These are phyloP conservation scores for Mucor indicus DNA, from an alignment of 371 early-diverging fungal genomes.

Conservation along the genomic window DNA sequence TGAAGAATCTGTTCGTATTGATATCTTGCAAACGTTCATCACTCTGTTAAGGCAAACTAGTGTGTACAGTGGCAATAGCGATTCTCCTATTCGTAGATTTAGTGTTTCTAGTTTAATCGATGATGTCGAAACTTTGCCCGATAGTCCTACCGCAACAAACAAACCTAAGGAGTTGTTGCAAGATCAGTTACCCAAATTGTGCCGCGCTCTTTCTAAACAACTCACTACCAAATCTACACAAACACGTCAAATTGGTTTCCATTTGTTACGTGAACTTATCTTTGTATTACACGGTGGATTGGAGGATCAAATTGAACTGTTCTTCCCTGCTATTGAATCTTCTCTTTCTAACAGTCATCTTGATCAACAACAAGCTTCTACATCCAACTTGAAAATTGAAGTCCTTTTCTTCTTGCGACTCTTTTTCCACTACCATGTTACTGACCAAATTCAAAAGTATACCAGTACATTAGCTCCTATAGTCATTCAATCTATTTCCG, in stretches of 20 bases:
- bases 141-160: neutral
- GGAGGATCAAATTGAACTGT: conserved; percentile 59
- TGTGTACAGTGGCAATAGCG: conserved; percentile 39
- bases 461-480: conserved; percentile 61
- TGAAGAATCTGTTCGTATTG: conserved; percentile 88
- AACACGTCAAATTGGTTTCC: conserved; percentile 76
- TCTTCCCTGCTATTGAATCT: conserved; percentile 69
- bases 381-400: conserved; percentile 84
- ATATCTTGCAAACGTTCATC: conserved; percentile 78
- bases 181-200: conserved; percentile 61
- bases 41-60: conserved; percentile 72
- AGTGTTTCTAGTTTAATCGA: conserved; percentile 61
- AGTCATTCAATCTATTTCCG: conserved; percentile 59
- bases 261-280: conserved; percentile 70
- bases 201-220: conserved; percentile 69
- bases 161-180: conserved; percentile 53
- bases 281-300: conserved; percentile 72
- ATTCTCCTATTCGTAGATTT: conserved; percentile 44
- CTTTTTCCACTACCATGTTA: conserved; percentile 60
- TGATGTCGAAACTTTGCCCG: conserved; percentile 14
- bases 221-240: conserved; percentile 67
- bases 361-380: conserved; percentile 60
- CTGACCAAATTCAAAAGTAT: conserved; percentile 56
- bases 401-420: conserved; percentile 71
- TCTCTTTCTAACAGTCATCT: conserved; percentile 53